Percentiles rank a stretch among this genome's conserved stretches.
Evolutionary conservation across 768 basidiomycete genomes (phyloP).

Genomic region (Phanerodontia chrysosporium): DNA sequence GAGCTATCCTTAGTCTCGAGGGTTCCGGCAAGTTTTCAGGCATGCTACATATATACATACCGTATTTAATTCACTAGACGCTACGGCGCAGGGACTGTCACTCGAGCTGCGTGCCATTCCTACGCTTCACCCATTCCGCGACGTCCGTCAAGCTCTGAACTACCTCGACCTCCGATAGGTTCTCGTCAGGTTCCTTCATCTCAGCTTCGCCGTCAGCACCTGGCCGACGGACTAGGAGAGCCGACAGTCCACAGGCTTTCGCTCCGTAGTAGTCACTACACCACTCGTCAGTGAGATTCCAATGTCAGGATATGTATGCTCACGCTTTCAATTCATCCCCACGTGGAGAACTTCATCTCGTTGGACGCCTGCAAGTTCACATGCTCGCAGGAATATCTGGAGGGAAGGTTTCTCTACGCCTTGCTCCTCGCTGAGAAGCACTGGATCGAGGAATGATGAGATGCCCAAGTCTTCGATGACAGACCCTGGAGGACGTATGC

Average conservation of each 20-base stretch:
- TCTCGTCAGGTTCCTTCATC: conserved; percentile 37
- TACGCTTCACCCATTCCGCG: conserved; percentile 31
- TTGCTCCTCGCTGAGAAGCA: conserved; percentile 69
- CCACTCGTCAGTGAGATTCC: not conserved
- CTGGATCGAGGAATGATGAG: conserved; percentile 41
- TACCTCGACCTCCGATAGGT: conserved; percentile 36
- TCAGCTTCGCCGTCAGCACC: conserved; percentile 46
- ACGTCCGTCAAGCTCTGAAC: conserved; percentile 36
- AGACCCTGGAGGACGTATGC: conserved; percentile 22
- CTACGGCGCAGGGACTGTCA: not conserved
- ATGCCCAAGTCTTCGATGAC: conserved; percentile 61
- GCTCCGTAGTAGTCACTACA: conserved; percentile 68
- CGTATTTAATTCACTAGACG: conserved; percentile 2
- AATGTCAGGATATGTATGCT: conserved; percentile 15
- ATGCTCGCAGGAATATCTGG: conserved; percentile 53
- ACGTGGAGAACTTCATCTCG: conserved; percentile 57
- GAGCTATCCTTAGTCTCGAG: not conserved
- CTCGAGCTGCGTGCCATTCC: conserved; percentile 1
- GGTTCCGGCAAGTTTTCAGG: not conserved
- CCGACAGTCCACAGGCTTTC: conserved; percentile 45
- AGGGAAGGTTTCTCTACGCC: conserved; percentile 64
- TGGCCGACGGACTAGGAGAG: conserved; percentile 52
- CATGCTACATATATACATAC: conserved; percentile 2
- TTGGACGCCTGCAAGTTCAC: conserved; percentile 29
- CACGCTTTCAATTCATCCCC: conserved; percentile 73